Evolutionary conservation across 1,284 basidiomycete species (phyloP), one percentile per base, ranked within the genome.

Genomic region (Cutaneotrichosporon spelunceum): DNA sequence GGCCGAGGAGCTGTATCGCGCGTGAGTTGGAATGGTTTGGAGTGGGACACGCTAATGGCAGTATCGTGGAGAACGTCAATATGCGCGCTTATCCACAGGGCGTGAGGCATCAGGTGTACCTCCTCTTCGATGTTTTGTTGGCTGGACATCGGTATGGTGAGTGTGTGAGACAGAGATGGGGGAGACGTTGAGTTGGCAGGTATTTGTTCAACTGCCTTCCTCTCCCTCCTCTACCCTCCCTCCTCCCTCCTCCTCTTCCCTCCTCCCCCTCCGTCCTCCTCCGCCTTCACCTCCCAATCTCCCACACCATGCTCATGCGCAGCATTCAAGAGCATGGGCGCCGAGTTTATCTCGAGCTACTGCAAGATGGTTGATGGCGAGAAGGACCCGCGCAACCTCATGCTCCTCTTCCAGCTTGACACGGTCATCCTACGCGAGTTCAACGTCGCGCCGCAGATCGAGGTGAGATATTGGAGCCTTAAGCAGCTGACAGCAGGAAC

Each of bases 321-420:
- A 87, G 90, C 85, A 21, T 78, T 96, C 45, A 88, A 88, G 74
- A 79, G 77, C 5, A 85, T 92, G 82, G 88, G 87, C 1, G 81
- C 85, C 42, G 83, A 83, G 16, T 83, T 99, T 75, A 68, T 98
- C 29, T 78, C 82, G 19, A 86, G 87, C 44, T 99, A 97, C 76
- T 84, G 89, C 55, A 79, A 78, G 59, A 80, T 98, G 29, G 93
- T 88, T 1, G 89, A 95, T 61, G 94, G 94, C 26, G 96, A 99
- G 79, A 99, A 99, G 74, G 96, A 99, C 76, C 96, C 96, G 26
- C 84, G 96, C 29, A 99, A 99, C 78, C 83, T 99, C 8, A 83
- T 97, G 67, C 77, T 95, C 9, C 88, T 91, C 4, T 99, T 99
- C 76, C 87, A 89, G 14, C 90, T 99, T 62, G 88, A 87, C 62